phyloP scores from a whole-genome alignment of 129 eudicot genomes.

The Helianthus tuberosus region DNA sequence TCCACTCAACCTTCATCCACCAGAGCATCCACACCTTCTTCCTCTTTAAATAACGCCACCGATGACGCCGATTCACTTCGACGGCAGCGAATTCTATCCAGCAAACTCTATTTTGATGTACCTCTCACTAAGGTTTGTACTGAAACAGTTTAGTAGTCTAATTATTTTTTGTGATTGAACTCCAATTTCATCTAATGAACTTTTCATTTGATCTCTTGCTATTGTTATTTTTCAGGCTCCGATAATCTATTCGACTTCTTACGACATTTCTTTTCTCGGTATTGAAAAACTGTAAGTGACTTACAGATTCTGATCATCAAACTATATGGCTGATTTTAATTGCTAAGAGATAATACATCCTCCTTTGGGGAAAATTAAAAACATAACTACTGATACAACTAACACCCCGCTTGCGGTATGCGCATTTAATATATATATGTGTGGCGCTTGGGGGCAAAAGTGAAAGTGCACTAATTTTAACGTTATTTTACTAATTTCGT shows the following conservation, averaged over 20 bases:
- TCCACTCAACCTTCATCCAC: conserved; percentile 25
- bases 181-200: not conserved
- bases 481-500: too few species aligned
- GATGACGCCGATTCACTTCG: conserved; percentile 47
- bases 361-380: not conserved
- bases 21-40: conserved; percentile 27
- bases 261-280: conserved; percentile 81
- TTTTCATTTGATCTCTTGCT: not conserved
- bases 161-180: not conserved
- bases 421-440: too few species aligned
- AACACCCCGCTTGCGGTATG: too few species aligned
- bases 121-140: conserved; percentile 51
- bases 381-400: too few species aligned
- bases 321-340: not conserved
- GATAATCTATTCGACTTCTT: conserved; percentile 69
- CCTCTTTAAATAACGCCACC: conserved; percentile 25
- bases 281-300: conserved; percentile 76
- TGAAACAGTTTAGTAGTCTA: not conserved
- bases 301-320: not conserved
- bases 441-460: too few species aligned
- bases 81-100: conserved; percentile 60
- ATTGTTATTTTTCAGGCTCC: too few species aligned
- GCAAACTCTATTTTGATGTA: conserved; percentile 82
- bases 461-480: too few species aligned
- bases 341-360: not conserved